phyloP scores from a whole-genome alignment of 1,139 yeast species.

The Debaryomyces sp. region DNA sequence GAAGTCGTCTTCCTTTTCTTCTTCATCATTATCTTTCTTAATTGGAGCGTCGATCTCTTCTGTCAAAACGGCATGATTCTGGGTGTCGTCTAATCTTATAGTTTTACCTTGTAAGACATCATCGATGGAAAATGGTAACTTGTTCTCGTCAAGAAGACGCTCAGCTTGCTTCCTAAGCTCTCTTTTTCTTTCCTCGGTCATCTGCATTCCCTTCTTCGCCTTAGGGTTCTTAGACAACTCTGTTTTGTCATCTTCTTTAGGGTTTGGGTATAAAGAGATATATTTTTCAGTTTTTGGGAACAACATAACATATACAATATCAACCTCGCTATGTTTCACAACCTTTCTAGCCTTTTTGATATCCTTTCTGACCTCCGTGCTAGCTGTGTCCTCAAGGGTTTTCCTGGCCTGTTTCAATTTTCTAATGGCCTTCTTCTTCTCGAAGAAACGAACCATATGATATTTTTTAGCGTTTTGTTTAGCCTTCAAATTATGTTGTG shows the following conservation, averaged over 20 bases:
- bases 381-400: constrained; percentile 40
- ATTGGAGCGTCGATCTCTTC: constrained; percentile 49
- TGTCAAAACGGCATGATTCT: constrained; percentile 15
- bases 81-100: constrained; percentile 24
- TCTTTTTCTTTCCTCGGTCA: constrained; percentile 53
- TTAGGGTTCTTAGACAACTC: constrained; percentile 31
- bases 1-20: constrained; percentile 45
- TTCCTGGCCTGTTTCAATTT: constrained; percentile 67
- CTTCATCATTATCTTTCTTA: constrained; percentile 21
- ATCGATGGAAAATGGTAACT: constrained; percentile 59
- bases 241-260: constrained; percentile 31
- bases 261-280: constrained; percentile 69
- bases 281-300: constrained; percentile 84
- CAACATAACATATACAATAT: constrained; percentile 72
- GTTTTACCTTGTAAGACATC: constrained; percentile 57
- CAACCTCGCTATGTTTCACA: constrained; percentile 63
- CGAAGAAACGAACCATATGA: constrained; percentile 93
- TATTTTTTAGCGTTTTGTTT: constrained; percentile 73
- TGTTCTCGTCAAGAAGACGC: constrained; percentile 49
- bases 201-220: constrained; percentile 47
- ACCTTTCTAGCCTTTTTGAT: constrained; percentile 54
- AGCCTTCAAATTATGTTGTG: constrained; percentile 52
- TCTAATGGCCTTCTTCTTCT: constrained; percentile 83
- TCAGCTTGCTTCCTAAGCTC: constrained; percentile 56
- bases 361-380: constrained; percentile 51